Percentiles rank a stretch among this genome's conserved stretches.
phyloP scores from a whole-genome alignment of 2,329 filamentous ascomycete genomes.

The Stachybotrys chartarum region DNA sequence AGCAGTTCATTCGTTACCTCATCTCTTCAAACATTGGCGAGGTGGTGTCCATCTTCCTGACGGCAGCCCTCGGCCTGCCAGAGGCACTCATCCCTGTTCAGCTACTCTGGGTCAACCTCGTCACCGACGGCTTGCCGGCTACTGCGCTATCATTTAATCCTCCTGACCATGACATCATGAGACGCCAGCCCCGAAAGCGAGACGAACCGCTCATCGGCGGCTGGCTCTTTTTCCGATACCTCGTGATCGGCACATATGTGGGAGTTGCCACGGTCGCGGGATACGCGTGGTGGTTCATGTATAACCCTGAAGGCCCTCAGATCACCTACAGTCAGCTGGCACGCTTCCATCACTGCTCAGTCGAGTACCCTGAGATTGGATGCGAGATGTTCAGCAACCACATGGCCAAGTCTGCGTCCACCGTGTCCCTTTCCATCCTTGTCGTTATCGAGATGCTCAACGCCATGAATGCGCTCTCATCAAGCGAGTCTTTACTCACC shows the following conservation, averaged over 20 bases:
- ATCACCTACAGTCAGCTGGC: slow-evolving; percentile 84
- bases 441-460: slow-evolving; percentile 99
- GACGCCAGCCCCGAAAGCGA: slow-evolving; percentile 79
- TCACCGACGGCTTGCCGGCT: slow-evolving; percentile 93
- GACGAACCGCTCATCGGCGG: slow-evolving; percentile 88
- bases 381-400: slow-evolving; percentile 87
- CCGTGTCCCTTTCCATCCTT: slow-evolving; percentile 82
- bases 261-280: slow-evolving; percentile 91
- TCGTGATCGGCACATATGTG: slow-evolving; percentile 93
- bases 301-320: slow-evolving; percentile 80
- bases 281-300: slow-evolving; percentile 99
- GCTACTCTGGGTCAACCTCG: slow-evolving; percentile 96
- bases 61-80: slow-evolving; percentile 92
- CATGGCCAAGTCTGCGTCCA: slow-evolving; percentile 83
- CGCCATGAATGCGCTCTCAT: slow-evolving; percentile 95
- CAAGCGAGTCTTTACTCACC: slow-evolving; percentile 87
- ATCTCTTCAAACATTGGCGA: slow-evolving; percentile 99
- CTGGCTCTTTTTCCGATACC: slow-evolving; percentile 96
- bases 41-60: slow-evolving; percentile 97
- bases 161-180: slow-evolving; percentile 98
- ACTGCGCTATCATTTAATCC: slow-evolving; percentile 98
- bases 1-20: slow-evolving; percentile 98
- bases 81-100: slow-evolving; percentile 96
- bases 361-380: slow-evolving; percentile 80
- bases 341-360: slow-evolving; percentile 88